phyloP scores from a whole-genome alignment of 1,139 yeast genomes.

The Zygoascus meyerae region DNA sequence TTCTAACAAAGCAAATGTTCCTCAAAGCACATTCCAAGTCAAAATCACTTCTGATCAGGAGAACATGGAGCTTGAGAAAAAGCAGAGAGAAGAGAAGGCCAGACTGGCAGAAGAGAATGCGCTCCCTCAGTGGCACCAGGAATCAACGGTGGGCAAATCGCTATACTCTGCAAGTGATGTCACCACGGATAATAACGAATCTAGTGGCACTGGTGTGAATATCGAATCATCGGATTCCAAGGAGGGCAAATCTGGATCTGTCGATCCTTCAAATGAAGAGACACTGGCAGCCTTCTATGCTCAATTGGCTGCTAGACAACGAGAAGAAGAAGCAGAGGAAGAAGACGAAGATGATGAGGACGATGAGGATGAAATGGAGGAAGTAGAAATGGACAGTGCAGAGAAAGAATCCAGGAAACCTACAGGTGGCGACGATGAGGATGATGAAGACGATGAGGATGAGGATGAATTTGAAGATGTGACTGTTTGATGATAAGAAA shows the following conservation, averaged over 20 bases:
- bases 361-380: slow-evolving; percentile 60
- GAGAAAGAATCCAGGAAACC: slow-evolving; percentile 9
- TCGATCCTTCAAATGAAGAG: slow-evolving; percentile 46
- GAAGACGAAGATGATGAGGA: slow-evolving; percentile 38
- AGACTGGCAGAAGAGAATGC: slow-evolving; percentile 74
- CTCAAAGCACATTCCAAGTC: slow-evolving; percentile 70
- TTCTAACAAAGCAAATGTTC: slow-evolving; percentile 22
- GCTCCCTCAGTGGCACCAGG: slow-evolving; percentile 92
- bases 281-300: slow-evolving; percentile 78
- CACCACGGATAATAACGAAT: slow-evolving; percentile 13
- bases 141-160: slow-evolving; percentile 72
- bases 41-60: slow-evolving; percentile 90
- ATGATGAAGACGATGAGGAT: slow-evolving; percentile 29
- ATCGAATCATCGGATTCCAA: slow-evolving; percentile 38
- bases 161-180: slow-evolving; percentile 12
- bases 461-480: slow-evolving; percentile 21
- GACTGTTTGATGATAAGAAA: background rate
- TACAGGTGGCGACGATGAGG: slow-evolving; percentile 21
- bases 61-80: slow-evolving; percentile 46
- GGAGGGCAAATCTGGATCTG: slow-evolving; percentile 19
- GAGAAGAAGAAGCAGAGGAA: slow-evolving; percentile 45
- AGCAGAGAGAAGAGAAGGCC: slow-evolving; percentile 63
- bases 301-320: slow-evolving; percentile 58
- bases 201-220: slow-evolving; percentile 8
- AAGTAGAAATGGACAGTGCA: slow-evolving; percentile 46